Conservation (phyloP, 345 rosid genomes). For the Zanthoxylum bungeanum region DNA sequence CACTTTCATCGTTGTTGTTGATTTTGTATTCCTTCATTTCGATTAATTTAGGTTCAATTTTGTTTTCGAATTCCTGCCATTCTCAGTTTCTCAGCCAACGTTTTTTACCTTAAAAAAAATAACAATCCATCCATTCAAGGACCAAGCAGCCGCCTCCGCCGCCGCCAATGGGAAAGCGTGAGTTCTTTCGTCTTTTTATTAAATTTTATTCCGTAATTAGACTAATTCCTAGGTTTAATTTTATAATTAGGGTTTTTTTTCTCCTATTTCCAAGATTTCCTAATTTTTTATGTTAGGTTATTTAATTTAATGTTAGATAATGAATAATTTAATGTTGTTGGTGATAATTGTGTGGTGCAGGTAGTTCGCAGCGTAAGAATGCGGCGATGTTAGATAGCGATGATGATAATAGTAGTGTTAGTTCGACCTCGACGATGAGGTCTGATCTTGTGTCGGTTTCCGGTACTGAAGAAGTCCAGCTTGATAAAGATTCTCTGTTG, state of each 20-base stretch:
- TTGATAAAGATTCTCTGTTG: slow-evolving; percentile 59
- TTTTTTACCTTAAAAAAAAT: too few relatives aligned
- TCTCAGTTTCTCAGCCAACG: slow-evolving; percentile 38
- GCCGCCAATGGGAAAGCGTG: slow-evolving; percentile 76
- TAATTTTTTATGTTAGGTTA: background rate
- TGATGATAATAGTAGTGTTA: slow-evolving; percentile 75
- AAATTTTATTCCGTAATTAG: slow-evolving; percentile 4
- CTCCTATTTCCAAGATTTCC: background rate
- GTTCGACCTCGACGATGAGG: slow-evolving; percentile 63
- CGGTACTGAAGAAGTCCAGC: slow-evolving; percentile 56
- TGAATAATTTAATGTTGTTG: too few relatives aligned
- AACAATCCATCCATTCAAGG: background rate
- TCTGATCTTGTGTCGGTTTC: slow-evolving; percentile 53
- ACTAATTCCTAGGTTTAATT: background rate
- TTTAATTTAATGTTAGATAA: too few relatives aligned
- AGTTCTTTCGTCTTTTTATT: slow-evolving; percentile 18
- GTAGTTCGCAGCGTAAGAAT: slow-evolving; percentile 49
- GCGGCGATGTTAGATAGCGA: slow-evolving; percentile 64
- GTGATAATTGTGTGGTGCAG: too few relatives aligned
- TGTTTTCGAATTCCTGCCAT: slow-evolving; percentile 16
- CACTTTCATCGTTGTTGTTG: slow-evolving; percentile 13
- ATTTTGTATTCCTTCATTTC: slow-evolving; percentile 21
- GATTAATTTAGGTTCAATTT: slow-evolving; percentile 26
- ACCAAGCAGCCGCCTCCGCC: slow-evolving; percentile 24
- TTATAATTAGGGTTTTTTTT: slow-evolving; percentile 12